Conservation (phyloP, 2,329 filamentous ascomycete genomes). For the Penicillium sp. region DNA sequence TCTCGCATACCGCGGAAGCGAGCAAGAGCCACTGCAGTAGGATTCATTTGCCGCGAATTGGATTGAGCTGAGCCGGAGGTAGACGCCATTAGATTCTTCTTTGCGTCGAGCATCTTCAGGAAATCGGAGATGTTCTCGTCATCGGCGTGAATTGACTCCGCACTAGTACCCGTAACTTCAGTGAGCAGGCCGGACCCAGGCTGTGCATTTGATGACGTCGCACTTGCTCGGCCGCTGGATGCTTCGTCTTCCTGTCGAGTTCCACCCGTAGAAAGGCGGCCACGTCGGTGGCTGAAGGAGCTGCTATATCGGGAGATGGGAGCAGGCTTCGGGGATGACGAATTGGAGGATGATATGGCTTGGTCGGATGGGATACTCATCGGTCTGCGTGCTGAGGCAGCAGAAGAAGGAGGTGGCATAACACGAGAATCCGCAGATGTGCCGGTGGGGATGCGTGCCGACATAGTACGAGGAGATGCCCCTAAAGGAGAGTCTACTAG, state of each 20-base stretch:
- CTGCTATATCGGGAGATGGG: conserved; percentile 85
- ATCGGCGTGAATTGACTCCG: conserved; percentile 68
- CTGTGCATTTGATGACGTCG: conserved; percentile 51
- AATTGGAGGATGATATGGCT: conserved; percentile 61
- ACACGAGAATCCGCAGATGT: conserved; percentile 40
- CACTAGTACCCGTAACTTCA: conserved; percentile 61
- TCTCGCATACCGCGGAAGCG: conserved; percentile 88
- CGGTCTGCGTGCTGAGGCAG: conserved; percentile 38
- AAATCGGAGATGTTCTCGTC: conserved; percentile 94
- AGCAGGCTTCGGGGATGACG: conserved; percentile 73
- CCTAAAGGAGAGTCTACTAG: conserved; percentile 47
- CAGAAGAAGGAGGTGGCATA: conserved; percentile 39
- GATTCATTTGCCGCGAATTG: conserved; percentile 69
- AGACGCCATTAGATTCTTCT: conserved; percentile 75
- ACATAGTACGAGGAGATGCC: conserved; percentile 52
- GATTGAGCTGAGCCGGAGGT: conserved; percentile 59
- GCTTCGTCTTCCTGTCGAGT: conserved; percentile 54
- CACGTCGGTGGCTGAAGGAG: conserved; percentile 83
- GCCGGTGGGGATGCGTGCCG: conserved; percentile 40
- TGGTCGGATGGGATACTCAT: conserved; percentile 58
- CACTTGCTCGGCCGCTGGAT: conserved; percentile 57
- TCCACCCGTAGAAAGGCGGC: conserved; percentile 68
- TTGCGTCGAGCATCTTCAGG: conserved; percentile 78
- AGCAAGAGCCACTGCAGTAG: conserved; percentile 73
- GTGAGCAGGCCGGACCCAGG: conserved; percentile 77